Base-by-base conservation (phyloP, 2,329 filamentous ascomycete genomes). In the Ceratocystis lukuohia region DNA sequence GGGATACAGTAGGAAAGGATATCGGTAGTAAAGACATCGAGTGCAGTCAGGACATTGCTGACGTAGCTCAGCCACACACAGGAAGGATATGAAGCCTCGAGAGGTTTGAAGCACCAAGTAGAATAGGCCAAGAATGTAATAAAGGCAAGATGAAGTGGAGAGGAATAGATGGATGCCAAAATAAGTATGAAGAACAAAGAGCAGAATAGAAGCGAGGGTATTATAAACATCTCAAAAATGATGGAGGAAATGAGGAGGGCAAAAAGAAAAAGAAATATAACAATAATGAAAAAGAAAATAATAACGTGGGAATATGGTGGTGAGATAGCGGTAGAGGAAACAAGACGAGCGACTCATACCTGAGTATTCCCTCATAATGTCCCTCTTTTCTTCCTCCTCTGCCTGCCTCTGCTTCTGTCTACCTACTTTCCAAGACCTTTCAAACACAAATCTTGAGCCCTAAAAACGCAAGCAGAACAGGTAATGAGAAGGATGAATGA, bases 141-240 rank as follows among this genome's bases (percentile, higher is more conserved):
- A 25, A 10, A 64, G 20, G 37, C 17, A 56, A 56, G 20, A 56
- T 41, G 46, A 57, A 28, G 28, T 33, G 30, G 48, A 25, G 22
- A 12, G 37, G 20, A 53, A 10, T 50, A 28, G 25, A 62, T 44
- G 25, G 33, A 62, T 62, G 25, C 53, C 53, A 20, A 20, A 62
- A 62, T 5, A 41, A 44, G 30, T 25, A 44, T 44, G 61, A 62
- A 46, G 22, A 62, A 25, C 25, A 62, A 62, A 62, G 12, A 62
- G 17, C 15, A 44, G 28, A 15, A 50, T 46, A 33, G n/a, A 48
- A 64, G 46, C 28, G 28, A 10, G 20, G 12, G 30, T 28, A 46
- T 53, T 22, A 53, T 53, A 56, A 30, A 48, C 30, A 57, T 48
- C 22, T 25, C 22, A 56, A 45, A 56, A 57, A 56, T 37, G 20